Conservation (phyloP, 768 basidiomycete genomes). For the Phlegmacium glaucopus region DNA sequence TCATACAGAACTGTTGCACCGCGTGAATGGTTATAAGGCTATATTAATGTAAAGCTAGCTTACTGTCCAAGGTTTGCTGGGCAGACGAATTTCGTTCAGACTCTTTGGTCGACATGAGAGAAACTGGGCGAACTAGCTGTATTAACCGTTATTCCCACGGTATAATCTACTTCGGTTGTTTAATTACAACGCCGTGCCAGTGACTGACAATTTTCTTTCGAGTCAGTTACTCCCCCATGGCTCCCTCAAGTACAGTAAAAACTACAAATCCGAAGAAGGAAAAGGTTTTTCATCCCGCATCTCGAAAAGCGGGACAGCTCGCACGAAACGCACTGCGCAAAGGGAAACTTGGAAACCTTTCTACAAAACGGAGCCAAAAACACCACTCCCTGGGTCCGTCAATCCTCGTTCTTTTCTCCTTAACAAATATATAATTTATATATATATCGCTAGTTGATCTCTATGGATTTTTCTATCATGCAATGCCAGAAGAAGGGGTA, state of each 20-base stretch:
- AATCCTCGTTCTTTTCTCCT: neutral
- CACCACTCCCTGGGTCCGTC: slow-evolving; percentile 49
- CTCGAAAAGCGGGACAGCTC: slow-evolving; percentile 79
- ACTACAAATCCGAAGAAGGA: slow-evolving; percentile 51
- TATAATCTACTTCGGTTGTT: slow-evolving; percentile 8
- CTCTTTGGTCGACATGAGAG: slow-evolving; percentile 47
- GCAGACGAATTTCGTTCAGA: slow-evolving; percentile 60
- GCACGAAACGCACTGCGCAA: slow-evolving; percentile 66
- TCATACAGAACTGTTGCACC: slow-evolving; percentile 68
- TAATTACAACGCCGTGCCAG: no score
- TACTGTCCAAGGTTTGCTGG: slow-evolving; percentile 70
- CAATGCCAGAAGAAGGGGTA: slow-evolving; percentile 56
- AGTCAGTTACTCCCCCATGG: slow-evolving; percentile 25
- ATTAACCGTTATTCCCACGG: slow-evolving; percentile 25
- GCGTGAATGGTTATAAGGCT: neutral
- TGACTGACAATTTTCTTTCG: no score
- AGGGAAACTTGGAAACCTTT: slow-evolving; percentile 55
- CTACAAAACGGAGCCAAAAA: slow-evolving; percentile 55
- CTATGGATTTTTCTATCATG: slow-evolving; percentile 74
- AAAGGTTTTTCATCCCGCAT: slow-evolving; percentile 80
- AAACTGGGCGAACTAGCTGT: no score
- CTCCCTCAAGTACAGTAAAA: slow-evolving; percentile 38
- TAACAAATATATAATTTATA: no score
- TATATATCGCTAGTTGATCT: slow-evolving; percentile 48
- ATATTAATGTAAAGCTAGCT: slow-evolving; percentile 21